Percentiles rank a stretch among this genome's conserved stretches.
Conservation (phyloP, 164 flowering plant genomes). For the Pachysandra terminalis region DNA sequence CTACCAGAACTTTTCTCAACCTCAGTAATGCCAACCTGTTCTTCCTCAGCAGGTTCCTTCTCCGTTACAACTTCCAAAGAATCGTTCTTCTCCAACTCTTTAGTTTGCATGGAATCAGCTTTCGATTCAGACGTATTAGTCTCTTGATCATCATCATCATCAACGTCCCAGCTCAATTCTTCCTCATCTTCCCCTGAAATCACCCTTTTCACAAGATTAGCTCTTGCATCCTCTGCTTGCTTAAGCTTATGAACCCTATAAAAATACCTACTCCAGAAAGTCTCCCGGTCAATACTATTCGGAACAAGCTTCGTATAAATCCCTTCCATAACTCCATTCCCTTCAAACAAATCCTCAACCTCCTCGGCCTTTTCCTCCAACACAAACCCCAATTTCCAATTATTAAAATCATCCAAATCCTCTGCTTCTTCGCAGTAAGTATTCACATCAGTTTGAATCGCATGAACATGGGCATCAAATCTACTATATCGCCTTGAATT, state of each 20-base stretch:
- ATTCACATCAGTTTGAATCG: constrained; percentile 33
- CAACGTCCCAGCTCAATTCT: constrained; percentile 86
- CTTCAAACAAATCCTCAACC: constrained; percentile 43
- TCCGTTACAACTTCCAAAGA: not conserved
- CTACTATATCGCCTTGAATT: constrained; percentile 33
- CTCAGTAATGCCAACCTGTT: not conserved
- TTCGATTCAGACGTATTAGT: not conserved
- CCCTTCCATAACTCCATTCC: constrained; percentile 42
- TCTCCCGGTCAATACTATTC: constrained; percentile 35
- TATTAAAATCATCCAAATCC: too few relatives aligned
- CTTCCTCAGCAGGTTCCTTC: constrained; percentile 14
- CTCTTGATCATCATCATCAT: constrained; percentile 42
- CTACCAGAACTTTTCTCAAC: constrained; percentile 4
- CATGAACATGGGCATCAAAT: too few relatives aligned
- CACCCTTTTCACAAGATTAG: constrained; percentile 64
- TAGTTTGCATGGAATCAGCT: not conserved
- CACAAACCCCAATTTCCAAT: constrained; percentile 62
- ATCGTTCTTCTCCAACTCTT: constrained; percentile 4
- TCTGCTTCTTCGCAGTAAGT: constrained; percentile 59
- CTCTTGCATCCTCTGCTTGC: constrained; percentile 71
- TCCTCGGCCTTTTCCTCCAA: constrained; percentile 53
- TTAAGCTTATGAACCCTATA: constrained; percentile 56
- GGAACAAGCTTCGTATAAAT: constrained; percentile 62
- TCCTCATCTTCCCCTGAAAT: too few relatives aligned
- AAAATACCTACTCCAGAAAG: constrained; percentile 76